Evolutionary conservation across 495 filamentous ascomycete genomes (phyloP).

Genomic region (Parachaetomium inaequale): DNA sequence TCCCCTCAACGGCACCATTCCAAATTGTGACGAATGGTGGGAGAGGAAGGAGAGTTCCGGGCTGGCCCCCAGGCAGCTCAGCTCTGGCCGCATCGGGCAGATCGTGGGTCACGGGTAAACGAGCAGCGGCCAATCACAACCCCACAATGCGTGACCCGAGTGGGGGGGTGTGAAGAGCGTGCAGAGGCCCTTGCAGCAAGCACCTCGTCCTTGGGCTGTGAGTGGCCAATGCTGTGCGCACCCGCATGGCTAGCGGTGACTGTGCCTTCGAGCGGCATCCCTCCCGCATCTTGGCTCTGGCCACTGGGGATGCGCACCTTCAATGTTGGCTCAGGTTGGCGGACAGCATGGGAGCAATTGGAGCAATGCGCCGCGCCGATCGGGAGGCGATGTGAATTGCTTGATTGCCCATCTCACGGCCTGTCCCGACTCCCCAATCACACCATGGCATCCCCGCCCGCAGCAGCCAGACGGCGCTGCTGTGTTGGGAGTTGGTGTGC

Average conservation of each 20-base stretch:
- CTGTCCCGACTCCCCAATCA: constrained; percentile 14
- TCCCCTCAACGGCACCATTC: not conserved
- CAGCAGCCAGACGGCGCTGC: not conserved
- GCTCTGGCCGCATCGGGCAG: constrained; percentile 10
- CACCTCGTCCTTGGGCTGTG: not conserved
- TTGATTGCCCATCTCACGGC: constrained; percentile 3
- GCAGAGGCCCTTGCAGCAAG: constrained; percentile 19
- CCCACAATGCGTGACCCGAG: not conserved
- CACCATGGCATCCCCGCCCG: constrained; percentile 8
- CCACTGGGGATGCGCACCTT: not conserved
- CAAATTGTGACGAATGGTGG: not conserved
- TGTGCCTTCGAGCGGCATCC: constrained; percentile 6
- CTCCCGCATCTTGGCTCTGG: constrained; percentile 9
- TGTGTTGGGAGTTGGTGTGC: not conserved
- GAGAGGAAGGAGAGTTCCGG: constrained; percentile 3
- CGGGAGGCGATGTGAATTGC: not conserved
- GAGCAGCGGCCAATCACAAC: constrained; percentile 13
- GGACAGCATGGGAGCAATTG: no score
- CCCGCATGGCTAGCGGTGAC: constrained; percentile 17
- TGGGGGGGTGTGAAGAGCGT: constrained; percentile 12
- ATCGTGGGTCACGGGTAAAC: constrained; percentile 12
- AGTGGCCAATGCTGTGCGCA: constrained; percentile 19
- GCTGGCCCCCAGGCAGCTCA: constrained; percentile 9
- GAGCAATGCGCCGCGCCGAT: not conserved
- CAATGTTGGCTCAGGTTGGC: no score